Percentiles rank a stretch among this genome's conserved stretches.
These are phyloP conservation scores for Metarhizium album DNA, from an alignment of 2,329 filamentous ascomycete species.

Conservation along the genomic window DNA sequence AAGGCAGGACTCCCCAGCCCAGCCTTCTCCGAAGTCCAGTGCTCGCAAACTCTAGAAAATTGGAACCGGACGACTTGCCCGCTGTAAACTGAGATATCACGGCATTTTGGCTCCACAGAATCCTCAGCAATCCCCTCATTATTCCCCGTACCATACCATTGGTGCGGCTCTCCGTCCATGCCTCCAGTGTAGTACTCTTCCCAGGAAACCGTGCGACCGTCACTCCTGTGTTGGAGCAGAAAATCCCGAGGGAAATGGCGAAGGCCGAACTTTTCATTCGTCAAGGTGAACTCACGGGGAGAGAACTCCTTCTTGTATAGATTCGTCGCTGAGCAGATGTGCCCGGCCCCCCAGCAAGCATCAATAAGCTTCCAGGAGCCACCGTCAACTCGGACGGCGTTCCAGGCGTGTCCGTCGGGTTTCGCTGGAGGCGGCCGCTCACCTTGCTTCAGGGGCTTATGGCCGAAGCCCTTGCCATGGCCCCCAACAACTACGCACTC, in stretches of 20 bases:
- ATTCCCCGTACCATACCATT: conserved; percentile 32
- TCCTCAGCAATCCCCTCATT: conserved; percentile 43
- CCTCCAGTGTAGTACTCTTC: conserved; percentile 69
- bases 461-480: conserved; percentile 80
- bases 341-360: conserved; percentile 84
- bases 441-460: conserved; percentile 50
- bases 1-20: conserved; percentile 56
- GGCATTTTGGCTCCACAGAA: conserved; percentile 44
- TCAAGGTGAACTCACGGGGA: conserved; percentile 46
- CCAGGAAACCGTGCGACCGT: conserved; percentile 61
- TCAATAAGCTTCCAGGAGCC: conserved; percentile 89
- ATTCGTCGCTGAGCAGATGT: conserved; percentile 39
- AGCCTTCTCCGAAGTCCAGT: conserved; percentile 66
- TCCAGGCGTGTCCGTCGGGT: conserved; percentile 73
- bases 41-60: conserved; percentile 67
- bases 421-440: conserved; percentile 54
- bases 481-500: conserved; percentile 65
- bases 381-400: conserved; percentile 76
- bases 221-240: conserved; percentile 60
- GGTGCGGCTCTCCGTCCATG: conserved; percentile 34
- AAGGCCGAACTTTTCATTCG: conserved; percentile 71
- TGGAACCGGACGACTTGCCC: conserved; percentile 59
- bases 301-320: conserved; percentile 59
- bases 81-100: conserved; percentile 49
- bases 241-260: conserved; percentile 67